Base-by-base conservation (phyloP, 73 alveolate species). In the Paramecium caudatum region DNA sequence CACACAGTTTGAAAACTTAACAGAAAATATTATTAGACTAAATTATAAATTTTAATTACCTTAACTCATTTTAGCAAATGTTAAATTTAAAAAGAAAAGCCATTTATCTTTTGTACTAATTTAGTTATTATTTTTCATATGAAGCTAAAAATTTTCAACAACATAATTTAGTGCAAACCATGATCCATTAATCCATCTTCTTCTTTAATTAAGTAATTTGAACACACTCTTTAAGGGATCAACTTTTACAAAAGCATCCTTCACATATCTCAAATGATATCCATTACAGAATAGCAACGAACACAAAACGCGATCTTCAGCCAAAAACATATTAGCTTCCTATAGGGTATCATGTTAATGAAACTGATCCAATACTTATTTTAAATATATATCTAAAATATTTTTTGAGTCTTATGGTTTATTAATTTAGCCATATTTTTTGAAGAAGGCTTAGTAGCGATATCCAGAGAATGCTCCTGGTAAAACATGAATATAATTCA, bases 161-260 rank as follows among this genome's bases (percentile, higher is more conserved):
- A 84, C 88, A 82, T 91, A 82, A 16, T 81, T 45, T 17, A 91
- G 46, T 16, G 97, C 95, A 74, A 93, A 93, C 88, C 84, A 91
- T 17, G 95, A 68, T 23, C 97, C 95, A 92, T 90, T 94, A 15
- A 94, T 92, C 93, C 94, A 94, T 50, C 96, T 90, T 61, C 96
- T 90, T 45, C 97, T 43, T 61, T 94, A 85, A 5, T 78, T 55
- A 25, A 93, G 33, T 4, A 94, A 62, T 13, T 23, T 63, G 37
- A 90, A 32, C 10, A 94, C 4, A 1, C 74, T 43, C 19, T 37
- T 43, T 0, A 93, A 91, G 19, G 95, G 93, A 70, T 94, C 97
- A 47, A 94, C 94, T 5, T 88, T 83, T 7, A 94, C 96, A n/a
- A 33, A 61, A 0, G 96, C 94, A 61, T 63, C 65, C 27, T 90